phyloP scores from a whole-genome alignment of 2,329 filamentous ascomycete species.

The Exophiala oligosperma region DNA sequence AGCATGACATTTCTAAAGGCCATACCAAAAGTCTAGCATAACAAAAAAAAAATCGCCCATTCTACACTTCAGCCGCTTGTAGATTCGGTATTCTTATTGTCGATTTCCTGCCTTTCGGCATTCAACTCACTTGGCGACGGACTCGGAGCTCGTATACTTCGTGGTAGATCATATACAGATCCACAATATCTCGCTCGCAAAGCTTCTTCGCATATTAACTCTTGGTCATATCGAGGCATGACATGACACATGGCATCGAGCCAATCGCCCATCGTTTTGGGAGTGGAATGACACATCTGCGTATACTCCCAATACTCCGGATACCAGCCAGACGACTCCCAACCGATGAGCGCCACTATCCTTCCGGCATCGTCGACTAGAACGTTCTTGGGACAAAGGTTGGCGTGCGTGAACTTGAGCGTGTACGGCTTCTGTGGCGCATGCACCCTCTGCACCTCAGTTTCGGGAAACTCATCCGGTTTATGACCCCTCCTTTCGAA shows the following conservation, averaged over 20 bases:
- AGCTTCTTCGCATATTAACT: slow-evolving; percentile 25
- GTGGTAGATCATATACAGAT: slow-evolving; percentile 26
- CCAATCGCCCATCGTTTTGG: slow-evolving; percentile 26
- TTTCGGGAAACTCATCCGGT: slow-evolving; percentile 23
- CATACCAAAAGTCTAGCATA: neutral
- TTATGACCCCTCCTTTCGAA: slow-evolving; percentile 28
- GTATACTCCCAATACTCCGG: slow-evolving; percentile 36
- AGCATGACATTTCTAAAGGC: neutral
- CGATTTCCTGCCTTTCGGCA: slow-evolving; percentile 24
- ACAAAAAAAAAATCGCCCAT: too few relatives aligned
- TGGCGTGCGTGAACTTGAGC: slow-evolving; percentile 34
- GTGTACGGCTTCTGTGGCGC: slow-evolving; percentile 25
- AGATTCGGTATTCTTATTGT: slow-evolving; percentile 28
- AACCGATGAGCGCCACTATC: slow-evolving; percentile 32
- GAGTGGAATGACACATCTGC: slow-evolving; percentile 29
- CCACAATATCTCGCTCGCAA: slow-evolving; percentile 21
- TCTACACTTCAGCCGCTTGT: slow-evolving; percentile 24
- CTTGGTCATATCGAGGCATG: slow-evolving; percentile 26
- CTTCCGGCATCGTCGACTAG: slow-evolving; percentile 30
- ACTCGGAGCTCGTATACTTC: slow-evolving; percentile 26
- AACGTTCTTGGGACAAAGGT: slow-evolving; percentile 33
- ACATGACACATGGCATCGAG: slow-evolving; percentile 25
- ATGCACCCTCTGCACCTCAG: slow-evolving; percentile 25
- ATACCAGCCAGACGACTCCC: slow-evolving; percentile 34
- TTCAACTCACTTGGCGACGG: slow-evolving; percentile 20